Conservation (phyloP, 306 rosid species). For the Hippophae rhamnoides region DNA sequence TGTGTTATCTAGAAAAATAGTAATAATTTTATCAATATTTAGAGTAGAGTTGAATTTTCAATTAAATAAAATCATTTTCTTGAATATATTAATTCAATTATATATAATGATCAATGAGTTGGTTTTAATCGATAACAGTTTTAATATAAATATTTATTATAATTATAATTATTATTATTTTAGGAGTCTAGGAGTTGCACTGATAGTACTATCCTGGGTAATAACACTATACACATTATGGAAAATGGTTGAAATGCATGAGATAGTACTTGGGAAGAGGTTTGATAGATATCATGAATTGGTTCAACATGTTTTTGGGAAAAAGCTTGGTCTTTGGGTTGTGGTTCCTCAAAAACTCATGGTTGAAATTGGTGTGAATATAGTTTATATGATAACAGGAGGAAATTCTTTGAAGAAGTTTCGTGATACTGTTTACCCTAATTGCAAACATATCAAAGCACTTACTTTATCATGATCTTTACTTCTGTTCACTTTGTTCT, state of each 20-base stretch:
- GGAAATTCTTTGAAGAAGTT: slow-evolving; percentile 31
- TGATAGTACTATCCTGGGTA: slow-evolving; percentile 30
- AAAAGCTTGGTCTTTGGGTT: slow-evolving; percentile 29
- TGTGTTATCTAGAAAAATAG: no score
- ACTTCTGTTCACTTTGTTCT: slow-evolving; percentile 28
- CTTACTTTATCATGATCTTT: slow-evolving; percentile 37
- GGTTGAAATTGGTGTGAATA: slow-evolving; percentile 24
- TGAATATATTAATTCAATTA: no score
- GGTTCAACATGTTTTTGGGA: slow-evolving; percentile 31
- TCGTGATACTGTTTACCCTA: slow-evolving; percentile 14
- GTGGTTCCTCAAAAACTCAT: slow-evolving; percentile 37
- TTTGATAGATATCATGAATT: slow-evolving; percentile 41
- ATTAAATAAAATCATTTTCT: no score
- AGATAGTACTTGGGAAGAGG: slow-evolving; percentile 29
- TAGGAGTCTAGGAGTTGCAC: slow-evolving; percentile 34
- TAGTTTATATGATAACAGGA: slow-evolving; percentile 40
- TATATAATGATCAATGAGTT: no score
- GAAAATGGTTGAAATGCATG: slow-evolving; percentile 43
- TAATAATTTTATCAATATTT: no score
- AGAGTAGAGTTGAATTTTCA: no score
- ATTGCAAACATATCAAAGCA: slow-evolving; percentile 26
- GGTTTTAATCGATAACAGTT: no score
- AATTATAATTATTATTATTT: background rate
- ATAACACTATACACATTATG: slow-evolving; percentile 37
- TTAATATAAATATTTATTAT: no score